Evolutionary conservation across 1,139 yeast genomes (phyloP), one percentile per base, ranked within the genome.

Genomic region (Taiozyma sp.): DNA sequence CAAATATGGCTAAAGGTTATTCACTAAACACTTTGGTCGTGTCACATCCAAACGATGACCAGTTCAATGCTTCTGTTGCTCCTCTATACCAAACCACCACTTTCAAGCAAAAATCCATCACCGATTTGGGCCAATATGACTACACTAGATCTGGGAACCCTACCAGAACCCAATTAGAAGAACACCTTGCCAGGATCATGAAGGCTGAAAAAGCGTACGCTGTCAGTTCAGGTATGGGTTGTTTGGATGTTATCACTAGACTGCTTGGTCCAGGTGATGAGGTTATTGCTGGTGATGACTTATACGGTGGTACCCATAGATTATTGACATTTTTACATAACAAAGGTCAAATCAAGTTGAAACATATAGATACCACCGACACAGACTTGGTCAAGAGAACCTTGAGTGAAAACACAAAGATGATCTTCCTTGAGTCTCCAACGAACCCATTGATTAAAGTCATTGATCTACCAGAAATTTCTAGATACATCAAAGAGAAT

Each of bases 111-210:
- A 81, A 79, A 44, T 84, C 90, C 8, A 73, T 88, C 56, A 71
- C 81, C 44, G 83, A 85, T 60, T 83, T 87, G 87, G 93, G 95
- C 7, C 87, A 84, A 63, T 91, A 87, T 67, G 97, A 91, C 69
- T 91, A 91, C 68, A 89, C 97, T 1, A 76, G 97, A 63, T 85
- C 95, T n/a, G 97, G 97, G 3, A 91, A 91, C 68, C 97, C 97
- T 32, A 89, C 97, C 2, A 77, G 97, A 68, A 81, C 95, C 0
- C 81, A 81, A 47, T 72, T 90, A 54, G 96, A 91, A 67, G 75
- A 80, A 50, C 96, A 91, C 61, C 66, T 91, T 62, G 84, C 89
- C 47, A 80, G 81, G 59, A 79, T 91, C 40, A 89, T 89, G 85
- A 78, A 76, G 57, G 92, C 96, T 12, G 72, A 78, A 44, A 79